Conservation (phyloP, 139 green algal genomes). For the Zygnema cylindricum region DNA sequence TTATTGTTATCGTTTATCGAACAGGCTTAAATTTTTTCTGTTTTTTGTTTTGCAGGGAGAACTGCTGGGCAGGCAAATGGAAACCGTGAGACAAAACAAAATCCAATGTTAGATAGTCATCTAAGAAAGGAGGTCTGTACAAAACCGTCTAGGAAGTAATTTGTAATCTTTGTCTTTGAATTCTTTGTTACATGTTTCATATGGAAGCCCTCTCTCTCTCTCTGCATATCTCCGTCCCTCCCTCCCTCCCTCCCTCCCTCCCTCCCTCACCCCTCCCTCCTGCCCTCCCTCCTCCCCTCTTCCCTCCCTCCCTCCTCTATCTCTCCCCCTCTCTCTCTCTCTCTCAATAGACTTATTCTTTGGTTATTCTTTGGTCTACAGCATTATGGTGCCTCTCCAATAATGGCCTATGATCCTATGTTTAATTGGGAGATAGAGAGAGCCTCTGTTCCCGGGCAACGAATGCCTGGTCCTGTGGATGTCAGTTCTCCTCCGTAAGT, state of each 20-base stretch:
- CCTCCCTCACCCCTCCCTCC: background rate
- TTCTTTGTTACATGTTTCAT: background rate
- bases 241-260: background rate
- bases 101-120: background rate
- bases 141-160: no score
- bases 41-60: background rate
- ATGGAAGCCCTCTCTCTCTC: background rate
- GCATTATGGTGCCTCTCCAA: constrained; percentile 18
- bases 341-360: background rate
- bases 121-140: no score
- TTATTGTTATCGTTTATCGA: no score
- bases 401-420: constrained; percentile 51
- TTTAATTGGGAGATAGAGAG: constrained; percentile 55
- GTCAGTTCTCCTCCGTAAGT: constrained; percentile 32
- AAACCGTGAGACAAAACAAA: background rate
- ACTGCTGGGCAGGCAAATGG: background rate
- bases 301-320: background rate
- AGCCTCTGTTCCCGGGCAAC: constrained; percentile 33
- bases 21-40: no score
- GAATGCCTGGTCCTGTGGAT: constrained; percentile 25
- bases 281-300: background rate
- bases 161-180: background rate
- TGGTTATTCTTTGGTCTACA: background rate
- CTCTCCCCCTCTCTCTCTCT: background rate
- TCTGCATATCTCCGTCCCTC: background rate